These are phyloP conservation scores for Sphaerulina vaccinii DNA, from an alignment of 2,329 filamentous ascomycete species.

Conservation along the genomic window DNA sequence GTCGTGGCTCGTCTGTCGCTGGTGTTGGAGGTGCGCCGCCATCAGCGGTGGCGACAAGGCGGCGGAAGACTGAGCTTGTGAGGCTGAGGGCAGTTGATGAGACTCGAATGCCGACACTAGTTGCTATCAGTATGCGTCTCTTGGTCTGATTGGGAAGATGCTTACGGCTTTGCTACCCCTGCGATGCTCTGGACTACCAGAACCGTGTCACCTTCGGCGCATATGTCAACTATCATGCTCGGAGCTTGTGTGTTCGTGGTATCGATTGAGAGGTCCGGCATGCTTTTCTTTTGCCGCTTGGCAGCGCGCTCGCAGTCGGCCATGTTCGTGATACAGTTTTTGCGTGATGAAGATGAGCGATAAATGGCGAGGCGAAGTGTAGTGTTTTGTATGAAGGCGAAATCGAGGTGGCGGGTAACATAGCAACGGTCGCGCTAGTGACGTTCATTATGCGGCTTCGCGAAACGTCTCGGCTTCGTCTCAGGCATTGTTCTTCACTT, in stretches of 20 bases:
- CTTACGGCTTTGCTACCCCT: constrained; percentile 6
- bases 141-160: neutral
- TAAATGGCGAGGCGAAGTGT: neutral
- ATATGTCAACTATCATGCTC: constrained; percentile 13
- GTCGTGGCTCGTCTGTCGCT: constrained; percentile 2
- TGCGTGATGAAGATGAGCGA: neutral
- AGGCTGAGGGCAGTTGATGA: constrained; percentile 26
- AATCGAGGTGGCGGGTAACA: neutral
- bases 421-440: neutral
- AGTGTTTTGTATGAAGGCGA: neutral
- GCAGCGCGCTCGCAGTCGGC: constrained; percentile 15
- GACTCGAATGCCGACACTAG: constrained; percentile 26
- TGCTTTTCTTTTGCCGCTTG: constrained; percentile 18
- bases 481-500: neutral
- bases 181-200: constrained; percentile 20
- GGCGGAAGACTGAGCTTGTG: constrained; percentile 28
- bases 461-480: neutral
- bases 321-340: constrained; percentile 2
- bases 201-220: constrained; percentile 18
- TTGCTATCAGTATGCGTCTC: neutral
- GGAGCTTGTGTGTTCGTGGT: constrained; percentile 3
- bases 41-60: constrained; percentile 4
- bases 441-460: neutral
- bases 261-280: constrained; percentile 1
- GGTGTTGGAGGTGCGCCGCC: neutral